Percentiles rank a stretch among this genome's conserved stretches.
Evolutionary conservation across 2,329 filamentous ascomycete genomes (phyloP).

Genomic region (Fusarium falciforme): DNA sequence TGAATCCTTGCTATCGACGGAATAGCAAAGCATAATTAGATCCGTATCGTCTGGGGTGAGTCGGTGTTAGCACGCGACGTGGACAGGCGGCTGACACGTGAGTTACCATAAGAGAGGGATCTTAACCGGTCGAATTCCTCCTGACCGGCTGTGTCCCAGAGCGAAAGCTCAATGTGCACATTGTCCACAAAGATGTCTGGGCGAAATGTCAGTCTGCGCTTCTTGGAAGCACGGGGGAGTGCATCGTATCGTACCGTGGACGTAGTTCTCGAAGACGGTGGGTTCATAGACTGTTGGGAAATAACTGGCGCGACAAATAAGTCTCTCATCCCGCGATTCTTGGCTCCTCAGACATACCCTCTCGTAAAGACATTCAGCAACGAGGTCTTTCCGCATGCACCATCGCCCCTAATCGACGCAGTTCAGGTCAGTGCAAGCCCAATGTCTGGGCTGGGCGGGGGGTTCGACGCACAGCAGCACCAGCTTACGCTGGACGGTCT

Average conservation of each 20-base stretch:
- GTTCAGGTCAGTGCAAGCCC: slow-evolving; percentile 22
- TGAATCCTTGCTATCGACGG: slow-evolving; percentile 94
- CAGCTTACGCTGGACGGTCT: slow-evolving; percentile 95
- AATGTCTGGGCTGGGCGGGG: neutral
- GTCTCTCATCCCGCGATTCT: slow-evolving; percentile 3
- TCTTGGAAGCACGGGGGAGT: neutral
- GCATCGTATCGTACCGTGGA: slow-evolving; percentile 76
- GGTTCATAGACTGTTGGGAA: slow-evolving; percentile 99
- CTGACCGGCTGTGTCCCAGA: slow-evolving; percentile 98
- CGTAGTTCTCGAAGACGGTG: slow-evolving; percentile 98
- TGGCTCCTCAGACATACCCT: slow-evolving; percentile 71
- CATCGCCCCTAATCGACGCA: slow-evolving; percentile 77
- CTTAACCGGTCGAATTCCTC: slow-evolving; percentile 98
- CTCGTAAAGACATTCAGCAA: slow-evolving; percentile 97
- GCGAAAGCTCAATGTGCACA: slow-evolving; percentile 94
- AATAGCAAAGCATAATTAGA: slow-evolving; percentile 98
- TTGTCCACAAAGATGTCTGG: slow-evolving; percentile 97
- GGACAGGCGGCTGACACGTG: neutral
- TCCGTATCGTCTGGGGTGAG: slow-evolving; percentile 79
- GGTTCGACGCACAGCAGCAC: slow-evolving; percentile 76
- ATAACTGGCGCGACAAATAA: slow-evolving; percentile 68
- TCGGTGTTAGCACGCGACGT: slow-evolving; percentile 8
- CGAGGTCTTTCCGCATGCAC: slow-evolving; percentile 97
- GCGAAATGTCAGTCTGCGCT: slow-evolving; percentile 11
- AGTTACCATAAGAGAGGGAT: slow-evolving; percentile 89